Percentiles rank a stretch among this genome's conserved stretches.
phyloP scores from a whole-genome alignment of 108 stramenopile species.

The Cyclotella atomus region DNA sequence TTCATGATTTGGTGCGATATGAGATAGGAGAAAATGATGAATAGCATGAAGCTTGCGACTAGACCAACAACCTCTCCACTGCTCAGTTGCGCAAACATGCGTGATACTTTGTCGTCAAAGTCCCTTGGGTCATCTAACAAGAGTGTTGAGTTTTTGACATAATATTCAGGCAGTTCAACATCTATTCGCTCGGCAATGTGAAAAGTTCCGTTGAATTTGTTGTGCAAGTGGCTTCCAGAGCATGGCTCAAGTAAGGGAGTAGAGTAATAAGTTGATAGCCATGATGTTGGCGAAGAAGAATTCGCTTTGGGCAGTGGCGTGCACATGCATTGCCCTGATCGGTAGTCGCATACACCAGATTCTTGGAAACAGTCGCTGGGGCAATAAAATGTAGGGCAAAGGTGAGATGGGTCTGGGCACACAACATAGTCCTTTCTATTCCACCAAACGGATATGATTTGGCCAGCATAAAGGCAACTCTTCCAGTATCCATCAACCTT shows the following conservation, averaged over 20 bases:
- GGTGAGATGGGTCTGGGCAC: slow-evolving; percentile 73
- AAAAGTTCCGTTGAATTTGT: background rate
- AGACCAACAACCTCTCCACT: slow-evolving; percentile 53
- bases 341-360: slow-evolving; percentile 73
- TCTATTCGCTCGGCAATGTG: slow-evolving; percentile 46
- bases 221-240: slow-evolving; percentile 16
- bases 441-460: slow-evolving; percentile 60
- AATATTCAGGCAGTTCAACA: slow-evolving; percentile 48
- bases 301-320: slow-evolving; percentile 17
- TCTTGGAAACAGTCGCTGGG: slow-evolving; percentile 78
- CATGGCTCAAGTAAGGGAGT: slow-evolving; percentile 37
- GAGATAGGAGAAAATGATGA: slow-evolving; percentile 30
- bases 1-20: slow-evolving; percentile 32
- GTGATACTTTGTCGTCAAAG: slow-evolving; percentile 50
- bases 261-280: slow-evolving; percentile 30
- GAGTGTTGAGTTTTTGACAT: slow-evolving; percentile 43
- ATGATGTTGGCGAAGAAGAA: slow-evolving; percentile 16
- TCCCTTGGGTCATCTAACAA: slow-evolving; percentile 42
- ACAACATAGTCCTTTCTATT: slow-evolving; percentile 57
- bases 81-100: slow-evolving; percentile 52
- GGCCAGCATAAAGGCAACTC: slow-evolving; percentile 60
- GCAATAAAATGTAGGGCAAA: slow-evolving; percentile 87
- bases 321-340: slow-evolving; percentile 72
- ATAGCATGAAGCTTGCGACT: slow-evolving; percentile 47
- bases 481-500: slow-evolving; percentile 76